Base-by-base conservation (phyloP, 257 asterid genomes). In the Nicotiana sylvestris region DNA sequence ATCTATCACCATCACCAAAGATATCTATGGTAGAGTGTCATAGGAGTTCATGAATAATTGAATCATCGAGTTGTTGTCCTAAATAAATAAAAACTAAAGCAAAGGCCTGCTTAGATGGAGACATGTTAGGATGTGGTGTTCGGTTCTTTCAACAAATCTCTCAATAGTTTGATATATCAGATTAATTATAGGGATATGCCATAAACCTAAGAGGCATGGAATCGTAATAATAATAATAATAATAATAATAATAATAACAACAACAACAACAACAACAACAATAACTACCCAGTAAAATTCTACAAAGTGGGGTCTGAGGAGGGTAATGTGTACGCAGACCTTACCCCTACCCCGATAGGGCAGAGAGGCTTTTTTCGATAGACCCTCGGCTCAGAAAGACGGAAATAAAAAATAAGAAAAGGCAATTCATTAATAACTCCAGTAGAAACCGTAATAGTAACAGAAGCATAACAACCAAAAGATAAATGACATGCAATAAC, bases 1-100 rank as follows among this genome's bases (percentile, higher is more conserved):
- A 49, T 49, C 43, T 49, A 49, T 74, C 62, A 49, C 21, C 61
- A 74, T 74, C 80, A 49, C 15, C 25, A 74, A 70, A 70, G 78
- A 74, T 74, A 49, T 30, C 27, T 74, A 49, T 13, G 80, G 80
- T 74, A 74, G 62, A 74, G 27, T 49, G 62, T 74, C 80, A 74
- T 49, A 46, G 2, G 61, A 3, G 17, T 49, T 49, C 16, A 51
- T 25, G 62, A 74, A 49, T 74, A 21, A 49, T 74, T 49, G 43
- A 27, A 49, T 9, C 27, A 49, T 46, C 15, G 7, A 74, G 61
- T 25, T 46, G 80, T 74, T 74, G 25, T 15, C 15, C n/a, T 13
- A 49, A 43, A 39, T 39, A n/a, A 70, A 70, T 43, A 39, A 70
- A 60, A 6, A 21, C 12, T 18, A 39, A 18, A 70, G 12, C 11